Percentiles rank a stretch among this genome's conserved stretches.
These are phyloP conservation scores for Thuja plicata DNA, from an alignment of 83 land plant genomes.

Conservation along the genomic window DNA sequence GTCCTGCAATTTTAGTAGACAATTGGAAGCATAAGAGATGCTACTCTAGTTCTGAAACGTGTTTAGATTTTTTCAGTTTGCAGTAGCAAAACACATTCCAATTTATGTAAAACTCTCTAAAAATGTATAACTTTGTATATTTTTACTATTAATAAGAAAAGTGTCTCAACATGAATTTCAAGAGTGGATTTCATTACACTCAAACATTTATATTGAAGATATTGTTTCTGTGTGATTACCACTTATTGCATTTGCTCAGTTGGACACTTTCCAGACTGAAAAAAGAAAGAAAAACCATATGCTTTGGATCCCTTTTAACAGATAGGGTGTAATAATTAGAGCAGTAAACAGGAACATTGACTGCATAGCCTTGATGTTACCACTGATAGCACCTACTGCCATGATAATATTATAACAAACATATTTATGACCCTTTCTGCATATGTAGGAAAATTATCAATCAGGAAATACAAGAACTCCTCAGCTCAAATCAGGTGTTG, in stretches of 20 bases:
- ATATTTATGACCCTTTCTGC: too few species aligned
- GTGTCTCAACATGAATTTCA: background rate
- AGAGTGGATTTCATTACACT: background rate
- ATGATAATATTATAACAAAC: too few species aligned
- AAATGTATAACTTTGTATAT: background rate
- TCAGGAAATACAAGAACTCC: background rate
- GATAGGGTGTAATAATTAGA: background rate
- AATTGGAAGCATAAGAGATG: background rate
- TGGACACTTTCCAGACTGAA: background rate
- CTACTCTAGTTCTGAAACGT: background rate
- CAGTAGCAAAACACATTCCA: background rate
- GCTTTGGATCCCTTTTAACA: background rate
- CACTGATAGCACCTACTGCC: background rate
- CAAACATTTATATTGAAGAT: background rate
- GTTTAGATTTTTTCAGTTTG: background rate
- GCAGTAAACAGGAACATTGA: background rate
- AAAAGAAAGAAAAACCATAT: background rate
- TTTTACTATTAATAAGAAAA: background rate
- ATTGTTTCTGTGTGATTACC: background rate
- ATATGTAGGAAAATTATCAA: background rate
- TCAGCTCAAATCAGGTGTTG: background rate
- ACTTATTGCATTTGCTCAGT: background rate
- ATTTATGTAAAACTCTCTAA: background rate
- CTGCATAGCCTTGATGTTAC: background rate
- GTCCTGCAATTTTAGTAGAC: conserved; percentile 49